These are phyloP conservation scores for Ogataea angusta DNA, from an alignment of 805 yeast genomes.

Conservation along the genomic window DNA sequence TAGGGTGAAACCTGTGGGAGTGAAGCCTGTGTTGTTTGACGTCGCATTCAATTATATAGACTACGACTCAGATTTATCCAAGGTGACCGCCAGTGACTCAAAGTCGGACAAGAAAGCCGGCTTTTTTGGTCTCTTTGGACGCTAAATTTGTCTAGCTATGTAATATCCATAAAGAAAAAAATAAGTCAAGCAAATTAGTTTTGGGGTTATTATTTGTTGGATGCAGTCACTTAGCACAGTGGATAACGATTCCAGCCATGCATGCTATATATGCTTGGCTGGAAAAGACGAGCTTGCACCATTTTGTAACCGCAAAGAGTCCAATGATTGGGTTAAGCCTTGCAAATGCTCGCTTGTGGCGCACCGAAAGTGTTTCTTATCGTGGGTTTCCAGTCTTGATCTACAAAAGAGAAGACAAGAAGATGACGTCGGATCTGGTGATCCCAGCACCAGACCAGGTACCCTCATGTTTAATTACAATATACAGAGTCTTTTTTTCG, in stretches of 20 bases:
- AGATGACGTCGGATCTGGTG: constrained; percentile 2
- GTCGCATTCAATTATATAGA: constrained; percentile 80
- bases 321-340: constrained; percentile 42
- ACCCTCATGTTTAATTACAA: constrained; percentile 15
- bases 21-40: constrained; percentile 90
- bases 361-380: constrained; percentile 42
- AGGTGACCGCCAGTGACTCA: constrained; percentile 8
- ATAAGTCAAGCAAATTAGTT: background rate
- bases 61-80: constrained; percentile 34
- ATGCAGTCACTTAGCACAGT: constrained; percentile 22
- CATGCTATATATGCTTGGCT: constrained; percentile 32
- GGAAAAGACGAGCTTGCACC: constrained; percentile 33
- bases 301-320: constrained; percentile 26
- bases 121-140: constrained; percentile 72
- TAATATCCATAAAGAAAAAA: no score
- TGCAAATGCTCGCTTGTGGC: constrained; percentile 45
- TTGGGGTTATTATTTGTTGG: background rate
- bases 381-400: constrained; percentile 38
- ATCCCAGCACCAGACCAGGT: constrained; percentile 6
- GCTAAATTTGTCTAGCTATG: constrained; percentile 22
- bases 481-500: constrained; percentile 16
- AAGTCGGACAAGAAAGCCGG: constrained; percentile 50
- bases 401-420: constrained; percentile 18
- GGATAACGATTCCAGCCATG: constrained; percentile 9
- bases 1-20: constrained; percentile 56